Evolutionary conservation across 2,329 filamentous ascomycete species (phyloP), one percentile per base, ranked within the genome.

Genomic region (Didymella keratinophila): DNA sequence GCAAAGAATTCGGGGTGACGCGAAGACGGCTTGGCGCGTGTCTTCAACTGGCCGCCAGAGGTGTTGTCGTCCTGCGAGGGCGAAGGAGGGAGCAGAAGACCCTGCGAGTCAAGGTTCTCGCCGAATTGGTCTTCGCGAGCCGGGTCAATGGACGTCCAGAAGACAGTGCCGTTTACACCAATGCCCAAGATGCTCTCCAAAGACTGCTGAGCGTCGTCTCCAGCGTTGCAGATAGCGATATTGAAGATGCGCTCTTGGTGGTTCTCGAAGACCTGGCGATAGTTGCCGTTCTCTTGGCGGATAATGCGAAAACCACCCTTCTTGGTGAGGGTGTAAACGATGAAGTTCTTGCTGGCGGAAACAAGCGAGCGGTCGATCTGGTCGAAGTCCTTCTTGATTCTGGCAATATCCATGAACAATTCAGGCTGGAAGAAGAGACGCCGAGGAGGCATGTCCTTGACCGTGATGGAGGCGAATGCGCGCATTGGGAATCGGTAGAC

Each of bases 401-500:
- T 87, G 50, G 95, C 94, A 73, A 99, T 95, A 68, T 97, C 92
- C 82, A 97, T 91, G 69, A 97, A 88, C 42, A 89, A 86, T 65
- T 94, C 90, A 56, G 92, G 87, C 36, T 89, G 88, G 76, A 98
- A 89, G 49, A 83, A 79, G 3, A 89, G 83, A 78, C 59, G 83
- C 78, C 60, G 83, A 78, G 64, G 85, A 80, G 74, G 87, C 82
- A 78, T 78, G 39, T 75, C 73, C 71, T 84, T 76, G 68, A 98
- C 86, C 12, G 86, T 88, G 72, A 99, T 95, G 20, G 93, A 90
- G 65, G 96, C 93, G 84, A 96, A 99, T 4, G 95, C 95, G 77
- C 90, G 92, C 89, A 99, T 92, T 16, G 95, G 95, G 76, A 99
- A 97, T 77, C 96, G 96, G 81, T 91, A 95, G 45, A 98, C 93